Conservation (phyloP, 257 asterid genomes). For the Primulina tabacum region DNA sequence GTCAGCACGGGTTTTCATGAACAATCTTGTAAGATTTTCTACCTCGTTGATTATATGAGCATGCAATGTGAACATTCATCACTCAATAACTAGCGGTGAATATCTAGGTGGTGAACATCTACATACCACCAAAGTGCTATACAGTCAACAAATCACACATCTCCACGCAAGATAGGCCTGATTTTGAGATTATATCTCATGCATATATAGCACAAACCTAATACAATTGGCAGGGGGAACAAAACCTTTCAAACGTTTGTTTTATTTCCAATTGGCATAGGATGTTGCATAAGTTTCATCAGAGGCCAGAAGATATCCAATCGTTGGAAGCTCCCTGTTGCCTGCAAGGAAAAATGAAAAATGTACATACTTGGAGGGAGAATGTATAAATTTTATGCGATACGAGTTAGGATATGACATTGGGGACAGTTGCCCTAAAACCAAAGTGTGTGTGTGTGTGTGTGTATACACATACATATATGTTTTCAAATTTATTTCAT, state of each 20-base stretch:
- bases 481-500: neutral
- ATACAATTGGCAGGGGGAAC: neutral
- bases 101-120: too few relatives aligned
- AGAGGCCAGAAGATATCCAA: constrained; percentile 96
- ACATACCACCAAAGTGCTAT: neutral
- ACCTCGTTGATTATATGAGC: neutral
- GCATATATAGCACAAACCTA: neutral
- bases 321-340: constrained; percentile 73
- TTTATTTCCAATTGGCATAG: neutral
- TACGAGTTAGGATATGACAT: too few relatives aligned
- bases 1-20: neutral
- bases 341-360: constrained; percentile 35
- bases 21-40: neutral
- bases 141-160: neutral
- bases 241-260: neutral
- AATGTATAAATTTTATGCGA: neutral
- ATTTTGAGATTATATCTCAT: neutral
- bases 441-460: too few relatives aligned
- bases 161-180: too few relatives aligned
- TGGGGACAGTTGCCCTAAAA: neutral
- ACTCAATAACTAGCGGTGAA: neutral
- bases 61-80: neutral
- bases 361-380: neutral
- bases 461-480: too few relatives aligned
- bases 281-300: constrained; percentile 75